These are phyloP conservation scores for Aureobasidium sp. DNA, from an alignment of 2,329 filamentous ascomycete genomes.

Conservation along the genomic window DNA sequence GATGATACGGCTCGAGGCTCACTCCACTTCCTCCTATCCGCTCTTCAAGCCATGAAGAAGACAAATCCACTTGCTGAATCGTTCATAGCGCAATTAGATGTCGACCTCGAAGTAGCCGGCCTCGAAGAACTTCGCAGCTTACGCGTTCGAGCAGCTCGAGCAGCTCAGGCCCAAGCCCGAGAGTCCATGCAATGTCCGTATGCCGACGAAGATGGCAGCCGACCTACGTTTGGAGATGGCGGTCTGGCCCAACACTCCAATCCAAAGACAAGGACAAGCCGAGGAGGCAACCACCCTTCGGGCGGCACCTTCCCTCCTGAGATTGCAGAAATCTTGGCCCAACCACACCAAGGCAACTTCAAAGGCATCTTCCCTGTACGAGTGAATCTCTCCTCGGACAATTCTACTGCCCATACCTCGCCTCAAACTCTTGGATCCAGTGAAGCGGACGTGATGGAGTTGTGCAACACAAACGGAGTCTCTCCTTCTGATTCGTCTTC, in stretches of 20 bases:
- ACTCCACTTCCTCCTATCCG: slow-evolving; percentile 79
- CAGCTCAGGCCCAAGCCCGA: not conserved
- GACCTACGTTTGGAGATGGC: slow-evolving; percentile 3
- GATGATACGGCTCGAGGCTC: slow-evolving; percentile 72
- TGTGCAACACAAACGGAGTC: not conserved
- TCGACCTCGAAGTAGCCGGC: slow-evolving; percentile 73
- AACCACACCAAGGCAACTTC: not conserved
- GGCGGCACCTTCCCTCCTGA: not conserved
- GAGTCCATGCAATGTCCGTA: not conserved
- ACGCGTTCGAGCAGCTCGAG: not conserved
- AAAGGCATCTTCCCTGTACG: slow-evolving; percentile 3
- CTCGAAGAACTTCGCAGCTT: slow-evolving; percentile 30
- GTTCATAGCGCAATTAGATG: slow-evolving; percentile 85
- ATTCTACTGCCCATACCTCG: not conserved
- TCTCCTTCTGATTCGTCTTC: not conserved
- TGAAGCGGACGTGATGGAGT: not conserved
- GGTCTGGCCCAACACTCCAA: slow-evolving; percentile 6
- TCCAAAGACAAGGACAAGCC: not conserved
- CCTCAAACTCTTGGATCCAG: not conserved
- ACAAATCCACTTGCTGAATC: slow-evolving; percentile 90
- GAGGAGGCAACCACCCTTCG: not conserved
- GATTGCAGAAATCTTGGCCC: not conserved
- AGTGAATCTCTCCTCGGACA: not conserved
- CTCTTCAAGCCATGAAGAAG: slow-evolving; percentile 81
- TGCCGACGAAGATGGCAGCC: not conserved